These are phyloP conservation scores for Calonectria naviculata DNA, from an alignment of 2,329 filamentous ascomycete genomes.

Conservation along the genomic window DNA sequence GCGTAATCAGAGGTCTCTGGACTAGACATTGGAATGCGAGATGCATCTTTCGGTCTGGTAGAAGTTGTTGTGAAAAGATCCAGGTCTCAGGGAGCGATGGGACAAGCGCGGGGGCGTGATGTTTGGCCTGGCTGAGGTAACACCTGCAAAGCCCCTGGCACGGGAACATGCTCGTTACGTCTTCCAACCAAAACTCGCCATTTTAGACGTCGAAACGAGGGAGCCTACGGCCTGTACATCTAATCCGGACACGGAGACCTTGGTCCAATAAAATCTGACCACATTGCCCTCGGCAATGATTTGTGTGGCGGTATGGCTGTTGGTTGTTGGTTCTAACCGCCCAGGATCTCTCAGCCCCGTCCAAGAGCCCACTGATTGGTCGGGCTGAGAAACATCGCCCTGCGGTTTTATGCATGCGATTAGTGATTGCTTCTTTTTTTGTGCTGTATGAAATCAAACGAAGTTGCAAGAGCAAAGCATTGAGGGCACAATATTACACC, in stretches of 20 bases:
- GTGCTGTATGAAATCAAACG: background rate
- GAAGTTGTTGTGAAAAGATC: no score
- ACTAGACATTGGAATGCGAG: background rate
- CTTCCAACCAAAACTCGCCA: background rate
- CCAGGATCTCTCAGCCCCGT: background rate
- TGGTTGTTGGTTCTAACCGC: conserved; percentile 4
- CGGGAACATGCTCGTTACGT: background rate
- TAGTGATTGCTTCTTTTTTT: no score
- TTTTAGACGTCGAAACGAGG: background rate
- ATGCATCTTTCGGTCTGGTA: background rate
- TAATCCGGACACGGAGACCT: background rate
- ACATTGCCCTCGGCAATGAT: background rate
- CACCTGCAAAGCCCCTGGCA: background rate
- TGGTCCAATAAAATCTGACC: background rate
- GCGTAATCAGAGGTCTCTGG: background rate
- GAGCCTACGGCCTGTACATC: background rate
- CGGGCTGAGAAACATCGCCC: background rate
- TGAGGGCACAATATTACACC: background rate
- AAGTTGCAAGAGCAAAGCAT: background rate
- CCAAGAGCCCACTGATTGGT: background rate
- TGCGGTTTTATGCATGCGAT: background rate
- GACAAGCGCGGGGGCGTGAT: no score
- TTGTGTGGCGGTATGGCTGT: background rate
- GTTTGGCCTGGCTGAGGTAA: background rate
- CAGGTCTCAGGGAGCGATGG: background rate